Conservation (phyloP, 164 flowering plant genomes). For the Taxillus chinensis region DNA sequence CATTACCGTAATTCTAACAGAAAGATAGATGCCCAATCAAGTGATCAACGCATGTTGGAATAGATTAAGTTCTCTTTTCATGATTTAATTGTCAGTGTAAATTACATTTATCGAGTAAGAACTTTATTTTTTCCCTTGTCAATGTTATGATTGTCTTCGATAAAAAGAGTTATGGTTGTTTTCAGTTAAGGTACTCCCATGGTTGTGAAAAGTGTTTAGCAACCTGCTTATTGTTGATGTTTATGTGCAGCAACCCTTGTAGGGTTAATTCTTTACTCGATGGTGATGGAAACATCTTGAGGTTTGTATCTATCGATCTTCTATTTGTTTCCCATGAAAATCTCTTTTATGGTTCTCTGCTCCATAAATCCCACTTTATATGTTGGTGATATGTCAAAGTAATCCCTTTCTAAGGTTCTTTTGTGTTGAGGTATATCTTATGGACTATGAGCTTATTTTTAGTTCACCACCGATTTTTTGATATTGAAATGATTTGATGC, state of each 20-base stretch:
- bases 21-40: too few species aligned
- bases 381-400: not conserved
- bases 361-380: not conserved
- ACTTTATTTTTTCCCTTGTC: not conserved
- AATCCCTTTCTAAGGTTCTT: not conserved
- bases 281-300: slow-evolving; percentile 15
- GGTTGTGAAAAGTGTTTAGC: not conserved
- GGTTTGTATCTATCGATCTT: slow-evolving; percentile 21
- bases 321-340: not conserved
- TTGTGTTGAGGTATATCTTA: too few species aligned
- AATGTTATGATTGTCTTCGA: too few species aligned
- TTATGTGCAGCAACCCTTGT: slow-evolving; percentile 21
- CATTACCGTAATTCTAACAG: too few species aligned
- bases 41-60: too few species aligned
- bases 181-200: not conserved
- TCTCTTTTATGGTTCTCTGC: not conserved
- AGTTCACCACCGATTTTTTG: too few species aligned
- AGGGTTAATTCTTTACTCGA: slow-evolving; percentile 10
- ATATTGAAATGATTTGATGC: too few species aligned
- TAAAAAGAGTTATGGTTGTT: not conserved
- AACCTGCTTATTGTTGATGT: slow-evolving; percentile 12
- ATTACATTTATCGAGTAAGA: too few species aligned
- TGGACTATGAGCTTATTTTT: too few species aligned
- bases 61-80: too few species aligned
- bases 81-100: too few species aligned